phyloP scores from a whole-genome alignment of 1,284 basidiomycete species.

The Entoloma clypeatum region DNA sequence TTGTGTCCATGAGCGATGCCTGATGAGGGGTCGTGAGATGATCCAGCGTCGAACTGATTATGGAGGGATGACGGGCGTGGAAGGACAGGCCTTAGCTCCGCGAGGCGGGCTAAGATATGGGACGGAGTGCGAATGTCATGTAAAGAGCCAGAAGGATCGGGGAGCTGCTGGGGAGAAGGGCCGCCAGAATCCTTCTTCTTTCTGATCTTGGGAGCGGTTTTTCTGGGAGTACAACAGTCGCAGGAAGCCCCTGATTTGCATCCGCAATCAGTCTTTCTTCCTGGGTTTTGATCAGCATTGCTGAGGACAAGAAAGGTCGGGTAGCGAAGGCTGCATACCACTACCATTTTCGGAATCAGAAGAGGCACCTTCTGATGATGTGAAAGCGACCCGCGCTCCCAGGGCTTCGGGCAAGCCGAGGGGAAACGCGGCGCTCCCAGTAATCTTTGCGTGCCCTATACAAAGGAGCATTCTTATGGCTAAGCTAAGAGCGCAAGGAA shows the following conservation, averaged over 20 bases:
- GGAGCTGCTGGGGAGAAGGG: slow-evolving; percentile 10
- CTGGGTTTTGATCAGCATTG: slow-evolving; percentile 38
- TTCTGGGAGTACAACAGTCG: slow-evolving; percentile 53
- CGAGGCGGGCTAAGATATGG: slow-evolving; percentile 49
- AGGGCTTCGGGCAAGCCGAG: slow-evolving; percentile 63
- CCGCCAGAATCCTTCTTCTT: no score
- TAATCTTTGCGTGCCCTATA: slow-evolving; percentile 50
- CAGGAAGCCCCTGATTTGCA: slow-evolving; percentile 48
- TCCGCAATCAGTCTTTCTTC: slow-evolving; percentile 32
- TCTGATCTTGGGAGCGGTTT: slow-evolving; percentile 27
- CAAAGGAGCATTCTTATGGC: slow-evolving; percentile 40
- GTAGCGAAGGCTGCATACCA: slow-evolving; percentile 40
- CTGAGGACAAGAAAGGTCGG: slow-evolving; percentile 27
- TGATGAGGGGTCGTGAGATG: slow-evolving; percentile 40
- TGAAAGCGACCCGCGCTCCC: slow-evolving; percentile 58
- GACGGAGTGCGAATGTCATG: slow-evolving; percentile 26
- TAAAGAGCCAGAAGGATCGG: slow-evolving; percentile 18
- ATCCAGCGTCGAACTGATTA: slow-evolving; percentile 22
- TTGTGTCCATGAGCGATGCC: slow-evolving; percentile 33
- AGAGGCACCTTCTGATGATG: slow-evolving; percentile 38
- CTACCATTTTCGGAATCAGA: slow-evolving; percentile 55
- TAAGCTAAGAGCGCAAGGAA: slow-evolving; percentile 34
- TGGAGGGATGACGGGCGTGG: slow-evolving; percentile 38
- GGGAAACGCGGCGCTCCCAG: slow-evolving; percentile 67
- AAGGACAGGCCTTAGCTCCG: slow-evolving; percentile 53